These are phyloP conservation scores for Plasmodium berghei DNA, from an alignment of 169 alveolate species.

Conservation along the genomic window DNA sequence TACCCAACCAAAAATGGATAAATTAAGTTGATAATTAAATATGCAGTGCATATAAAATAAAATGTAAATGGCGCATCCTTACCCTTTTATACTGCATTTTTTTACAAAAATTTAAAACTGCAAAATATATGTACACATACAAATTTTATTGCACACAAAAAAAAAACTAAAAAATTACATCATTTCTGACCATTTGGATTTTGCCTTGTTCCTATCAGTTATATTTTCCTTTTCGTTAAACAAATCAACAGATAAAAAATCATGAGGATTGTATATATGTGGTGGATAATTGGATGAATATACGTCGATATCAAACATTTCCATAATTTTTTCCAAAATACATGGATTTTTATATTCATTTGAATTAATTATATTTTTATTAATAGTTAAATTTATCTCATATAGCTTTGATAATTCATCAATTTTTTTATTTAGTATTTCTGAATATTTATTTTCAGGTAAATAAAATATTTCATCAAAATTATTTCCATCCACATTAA, in stretches of 20 bases:
- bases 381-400: conserved; percentile 65
- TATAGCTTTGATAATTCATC: conserved; percentile 62
- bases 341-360: conserved; percentile 76
- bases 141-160: too few species aligned
- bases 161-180: background rate
- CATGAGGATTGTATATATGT: conserved; percentile 52
- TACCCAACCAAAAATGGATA: too few species aligned
- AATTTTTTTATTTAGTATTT: conserved; percentile 44
- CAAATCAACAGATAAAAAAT: conserved; percentile 71
- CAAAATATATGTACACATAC: too few species aligned
- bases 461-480: conserved; percentile 64
- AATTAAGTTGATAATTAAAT: too few species aligned
- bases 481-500: conserved; percentile 60
- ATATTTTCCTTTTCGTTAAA: conserved; percentile 33
- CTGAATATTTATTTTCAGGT: conserved; percentile 73
- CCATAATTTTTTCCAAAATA: conserved; percentile 74
- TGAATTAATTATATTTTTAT: conserved; percentile 75
- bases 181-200: conserved; percentile 65
- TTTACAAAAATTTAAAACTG: too few species aligned
- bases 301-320: conserved; percentile 63
- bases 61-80: too few species aligned
- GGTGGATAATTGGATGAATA: conserved; percentile 69
- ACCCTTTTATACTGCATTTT: too few species aligned
- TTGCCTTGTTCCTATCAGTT: conserved; percentile 33
- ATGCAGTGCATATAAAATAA: too few species aligned